Evolutionary conservation across 192 early-diverging fungal genomes (phyloP), one percentile per base, ranked within the genome.

Genomic region (Spinellus fusiger): DNA sequence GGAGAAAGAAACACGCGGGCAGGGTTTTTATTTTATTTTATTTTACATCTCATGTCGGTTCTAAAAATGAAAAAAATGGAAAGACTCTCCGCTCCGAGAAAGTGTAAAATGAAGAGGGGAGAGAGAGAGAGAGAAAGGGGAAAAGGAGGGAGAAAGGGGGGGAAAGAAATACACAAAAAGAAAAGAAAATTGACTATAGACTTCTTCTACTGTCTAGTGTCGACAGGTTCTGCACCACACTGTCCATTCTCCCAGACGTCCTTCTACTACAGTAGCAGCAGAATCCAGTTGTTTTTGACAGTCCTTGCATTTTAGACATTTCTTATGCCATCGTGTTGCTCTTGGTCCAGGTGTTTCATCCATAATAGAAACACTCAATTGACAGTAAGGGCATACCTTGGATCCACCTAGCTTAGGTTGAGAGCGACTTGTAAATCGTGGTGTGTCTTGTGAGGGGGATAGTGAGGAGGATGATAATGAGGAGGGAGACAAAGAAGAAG

Each of bases 271-370:
- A 23, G 71, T 58, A 2, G 72, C 76, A 48, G 65, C 71, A 23
- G 79, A 81, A 54, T 81, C 79, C 51, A 81, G 53, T 10, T 68
- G 68, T 55, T 81, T 81, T 20, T 73, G 71, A 46, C 79, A 81
- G 0, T 73, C 76, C 18, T 49, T 58, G 37, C 79, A 81, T 12
- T 59, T 66, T 20, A 81, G 56, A 35, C 79, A 81, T 56, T 74
- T 78, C 26, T 78, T 81, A 38, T 81, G 79, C 79, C 79, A 81
- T 48, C 75, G 70, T 12, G 70, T 77, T 16, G 69, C 73, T 23
- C 68, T 65, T 12, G 79, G 79, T 27, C 79, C 79, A 6, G 76
- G 71, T 2, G 69, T 65, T 29, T 71, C 66, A 34, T 81, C 79
- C 61, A 74, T 69, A 37, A 81, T 66, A 5, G 71, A 67, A 15